These are phyloP conservation scores for Silene noctiflora DNA, from an alignment of 179 eudicot genomes.

Conservation along the genomic window DNA sequence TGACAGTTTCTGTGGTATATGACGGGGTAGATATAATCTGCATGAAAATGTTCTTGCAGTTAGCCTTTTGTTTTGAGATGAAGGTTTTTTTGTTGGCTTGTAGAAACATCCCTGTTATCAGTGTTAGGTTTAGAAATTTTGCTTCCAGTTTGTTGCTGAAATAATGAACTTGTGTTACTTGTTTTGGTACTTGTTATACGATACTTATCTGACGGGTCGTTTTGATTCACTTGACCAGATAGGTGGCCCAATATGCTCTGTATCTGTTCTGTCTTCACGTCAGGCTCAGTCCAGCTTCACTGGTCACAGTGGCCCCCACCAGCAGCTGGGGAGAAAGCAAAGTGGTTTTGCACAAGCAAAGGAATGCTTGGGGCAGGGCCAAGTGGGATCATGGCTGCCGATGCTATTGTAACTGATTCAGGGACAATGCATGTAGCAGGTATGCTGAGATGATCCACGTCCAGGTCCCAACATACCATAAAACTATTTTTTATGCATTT, in stretches of 20 bases:
- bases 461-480: not conserved
- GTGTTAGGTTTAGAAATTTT: not conserved
- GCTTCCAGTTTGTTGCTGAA: not conserved
- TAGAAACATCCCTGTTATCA: not conserved
- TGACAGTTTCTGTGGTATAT: not conserved
- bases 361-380: slow-evolving; percentile 98
- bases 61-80: not conserved
- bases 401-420: slow-evolving; percentile 87
- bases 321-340: slow-evolving; percentile 55
- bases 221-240: slow-evolving; percentile 46
- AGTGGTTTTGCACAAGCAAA: slow-evolving; percentile 96
- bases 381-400: slow-evolving; percentile 99
- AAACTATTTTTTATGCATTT: not conserved
- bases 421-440: slow-evolving; percentile 96
- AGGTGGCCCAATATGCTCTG: slow-evolving; percentile 98
- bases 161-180: not conserved
- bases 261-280: slow-evolving; percentile 92
- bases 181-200: no score
- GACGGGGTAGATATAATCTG: not conserved
- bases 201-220: slow-evolving; percentile 12
- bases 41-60: not conserved
- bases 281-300: slow-evolving; percentile 94
- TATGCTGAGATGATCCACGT: not conserved
- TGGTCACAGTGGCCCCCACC: slow-evolving; percentile 93
- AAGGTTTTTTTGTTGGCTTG: not conserved